Percentiles rank a stretch among this genome's conserved stretches.
These are phyloP conservation scores for Ascocoryne sarcoides DNA, from an alignment of 2,329 filamentous ascomycete species.

Conservation along the genomic window DNA sequence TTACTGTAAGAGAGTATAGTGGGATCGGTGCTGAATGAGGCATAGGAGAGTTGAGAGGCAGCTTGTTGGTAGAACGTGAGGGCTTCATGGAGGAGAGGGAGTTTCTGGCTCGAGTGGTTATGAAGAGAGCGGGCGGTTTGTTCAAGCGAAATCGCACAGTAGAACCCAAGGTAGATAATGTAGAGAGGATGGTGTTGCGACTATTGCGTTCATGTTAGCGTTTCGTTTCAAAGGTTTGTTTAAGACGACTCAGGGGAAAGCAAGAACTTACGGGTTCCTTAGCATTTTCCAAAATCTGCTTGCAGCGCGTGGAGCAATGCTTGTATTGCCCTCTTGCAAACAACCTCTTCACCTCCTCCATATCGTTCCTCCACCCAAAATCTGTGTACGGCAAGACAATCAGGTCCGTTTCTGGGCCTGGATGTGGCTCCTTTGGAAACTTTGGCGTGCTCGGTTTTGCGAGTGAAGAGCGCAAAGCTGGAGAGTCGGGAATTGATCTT, in stretches of 20 bases:
- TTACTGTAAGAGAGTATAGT: background rate
- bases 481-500: slow-evolving; percentile 1
- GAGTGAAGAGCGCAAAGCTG: background rate
- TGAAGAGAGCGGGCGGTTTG: slow-evolving; percentile 20
- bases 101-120: slow-evolving; percentile 18
- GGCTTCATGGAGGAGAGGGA: slow-evolving; percentile 25
- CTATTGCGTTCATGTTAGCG: background rate
- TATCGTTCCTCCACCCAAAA: slow-evolving; percentile 23
- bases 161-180: slow-evolving; percentile 27
- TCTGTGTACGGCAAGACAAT: slow-evolving; percentile 20
- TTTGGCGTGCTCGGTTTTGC: background rate
- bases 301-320: slow-evolving; percentile 24
- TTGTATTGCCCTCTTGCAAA: slow-evolving; percentile 24
- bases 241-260: background rate
- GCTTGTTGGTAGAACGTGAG: slow-evolving; percentile 22
- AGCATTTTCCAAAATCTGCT: slow-evolving; percentile 21
- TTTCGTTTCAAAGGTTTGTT: background rate
- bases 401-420: slow-evolving; percentile 14
- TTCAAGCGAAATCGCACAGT: slow-evolving; percentile 24
- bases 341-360: slow-evolving; percentile 26
- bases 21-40: slow-evolving; percentile 15
- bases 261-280: slow-evolving; percentile 22
- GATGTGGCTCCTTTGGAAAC: slow-evolving; percentile 6
- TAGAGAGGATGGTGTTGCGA: slow-evolving; percentile 23
- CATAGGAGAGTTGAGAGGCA: slow-evolving; percentile 17